A percentile compares a stretch with the other conserved stretches of the same genome.
These are phyloP conservation scores for Cucumis variabilis DNA, from an alignment of 331 rosid species.

Conservation along the genomic window DNA sequence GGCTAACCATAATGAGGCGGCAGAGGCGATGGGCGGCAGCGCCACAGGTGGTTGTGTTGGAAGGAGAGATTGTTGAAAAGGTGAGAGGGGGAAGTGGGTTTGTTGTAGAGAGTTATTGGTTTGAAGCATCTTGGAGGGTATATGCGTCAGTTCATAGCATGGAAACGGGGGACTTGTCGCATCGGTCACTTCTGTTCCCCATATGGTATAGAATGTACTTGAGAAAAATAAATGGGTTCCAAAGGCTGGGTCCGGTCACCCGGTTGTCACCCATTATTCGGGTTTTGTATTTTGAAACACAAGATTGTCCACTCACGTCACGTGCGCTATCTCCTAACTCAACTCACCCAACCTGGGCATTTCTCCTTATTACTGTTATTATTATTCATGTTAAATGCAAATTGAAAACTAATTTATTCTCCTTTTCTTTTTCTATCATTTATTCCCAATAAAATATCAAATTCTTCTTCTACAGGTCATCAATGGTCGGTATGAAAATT, in stretches of 20 bases:
- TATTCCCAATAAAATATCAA: no score
- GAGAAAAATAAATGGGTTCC: not conserved
- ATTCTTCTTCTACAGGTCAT: no score
- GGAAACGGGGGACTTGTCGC: not conserved
- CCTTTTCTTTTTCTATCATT: no score
- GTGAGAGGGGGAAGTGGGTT: not conserved
- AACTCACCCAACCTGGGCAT: not conserved
- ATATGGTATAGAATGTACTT: not conserved
- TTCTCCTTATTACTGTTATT: no score
- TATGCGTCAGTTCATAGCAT: not conserved
- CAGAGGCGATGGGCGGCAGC: not conserved
- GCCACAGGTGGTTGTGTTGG: not conserved
- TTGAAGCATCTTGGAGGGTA: constrained; percentile 20
- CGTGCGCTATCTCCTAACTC: not conserved
- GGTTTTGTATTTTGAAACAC: not conserved
- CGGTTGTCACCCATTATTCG: not conserved
- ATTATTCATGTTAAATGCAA: no score
- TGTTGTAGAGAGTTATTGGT: not conserved
- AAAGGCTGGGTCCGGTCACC: not conserved
- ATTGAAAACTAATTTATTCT: no score
- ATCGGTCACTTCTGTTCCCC: not conserved
- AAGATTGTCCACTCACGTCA: not conserved
- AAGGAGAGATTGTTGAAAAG: not conserved
- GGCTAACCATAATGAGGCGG: not conserved
- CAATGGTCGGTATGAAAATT: no score